A percentile compares a stretch with the other conserved stretches of the same genome.
Conservation (phyloP, 371 early-diverging fungal species). For the Mucor mucedo region DNA sequence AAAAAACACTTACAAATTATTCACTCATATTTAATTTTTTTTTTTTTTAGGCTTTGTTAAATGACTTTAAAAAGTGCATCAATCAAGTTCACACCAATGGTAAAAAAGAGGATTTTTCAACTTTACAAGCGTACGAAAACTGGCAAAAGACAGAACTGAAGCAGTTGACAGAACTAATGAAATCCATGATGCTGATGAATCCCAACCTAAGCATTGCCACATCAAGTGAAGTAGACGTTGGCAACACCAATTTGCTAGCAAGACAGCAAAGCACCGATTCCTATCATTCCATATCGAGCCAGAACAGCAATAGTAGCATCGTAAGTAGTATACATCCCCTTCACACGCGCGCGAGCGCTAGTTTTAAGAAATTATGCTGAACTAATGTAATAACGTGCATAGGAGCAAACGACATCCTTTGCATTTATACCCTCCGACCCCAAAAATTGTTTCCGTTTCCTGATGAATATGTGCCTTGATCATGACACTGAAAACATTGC, state of each 20-base stretch:
- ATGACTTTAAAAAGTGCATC: slow-evolving; percentile 53
- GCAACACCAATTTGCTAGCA: slow-evolving; percentile 38
- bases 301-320: slow-evolving; percentile 3
- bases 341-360: too few species aligned
- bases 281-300: not conserved
- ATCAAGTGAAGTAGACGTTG: slow-evolving; percentile 43
- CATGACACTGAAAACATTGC: slow-evolving; percentile 26
- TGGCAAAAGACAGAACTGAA: slow-evolving; percentile 54
- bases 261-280: slow-evolving; percentile 15
- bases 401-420: slow-evolving; percentile 29
- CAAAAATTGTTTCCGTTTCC: slow-evolving; percentile 56
- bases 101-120: slow-evolving; percentile 52
- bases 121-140: slow-evolving; percentile 44
- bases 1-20: not conserved
- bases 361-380: too few species aligned
- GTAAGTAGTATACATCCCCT: not conserved
- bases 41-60: slow-evolving; percentile 38
- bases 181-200: slow-evolving; percentile 45
- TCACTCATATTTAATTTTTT: not conserved
- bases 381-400: not conserved
- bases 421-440: slow-evolving; percentile 64
- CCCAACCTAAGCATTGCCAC: slow-evolving; percentile 41
- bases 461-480: slow-evolving; percentile 63
- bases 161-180: slow-evolving; percentile 52
- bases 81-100: slow-evolving; percentile 53